Percentiles rank a stretch among this genome's conserved stretches.
Evolutionary conservation across 2,329 filamentous ascomycete genomes (phyloP).

Genomic region (Botryotinia narcissicola): DNA sequence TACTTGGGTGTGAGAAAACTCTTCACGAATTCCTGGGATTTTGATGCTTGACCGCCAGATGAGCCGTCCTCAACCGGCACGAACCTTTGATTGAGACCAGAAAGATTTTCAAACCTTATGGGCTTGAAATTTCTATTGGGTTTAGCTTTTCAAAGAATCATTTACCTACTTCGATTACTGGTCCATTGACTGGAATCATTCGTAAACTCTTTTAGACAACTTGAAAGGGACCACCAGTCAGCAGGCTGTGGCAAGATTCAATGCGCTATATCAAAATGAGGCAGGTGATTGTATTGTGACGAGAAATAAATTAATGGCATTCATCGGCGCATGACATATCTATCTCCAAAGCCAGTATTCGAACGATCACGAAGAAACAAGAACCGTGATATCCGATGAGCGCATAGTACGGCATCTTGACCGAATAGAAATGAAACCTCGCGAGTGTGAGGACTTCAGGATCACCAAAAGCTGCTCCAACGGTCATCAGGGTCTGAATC

Average conservation of each 20-base stretch:
- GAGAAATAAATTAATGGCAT: not conserved
- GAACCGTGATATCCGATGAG: not conserved
- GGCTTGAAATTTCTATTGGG: not conserved
- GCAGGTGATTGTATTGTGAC: not conserved
- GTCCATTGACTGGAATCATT: not conserved
- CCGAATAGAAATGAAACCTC: not conserved
- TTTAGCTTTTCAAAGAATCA: not conserved
- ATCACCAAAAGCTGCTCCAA: not conserved
- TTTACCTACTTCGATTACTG: not conserved
- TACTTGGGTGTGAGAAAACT: conserved; percentile 2
- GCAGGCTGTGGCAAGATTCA: not conserved
- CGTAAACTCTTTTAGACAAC: not conserved
- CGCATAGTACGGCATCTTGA: not conserved
- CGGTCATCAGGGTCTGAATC: not conserved
- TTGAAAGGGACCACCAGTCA: not conserved
- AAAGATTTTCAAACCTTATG: conserved; percentile 1
- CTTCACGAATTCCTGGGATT: not conserved
- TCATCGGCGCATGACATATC: not conserved
- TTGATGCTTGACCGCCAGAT: conserved; percentile 7
- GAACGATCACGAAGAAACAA: not conserved
- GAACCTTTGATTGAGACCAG: not conserved
- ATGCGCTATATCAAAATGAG: not conserved
- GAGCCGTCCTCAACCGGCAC: not conserved
- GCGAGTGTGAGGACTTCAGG: not conserved
- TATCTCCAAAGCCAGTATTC: not conserved